Percentiles rank a stretch among this genome's conserved stretches.
phyloP scores from a whole-genome alignment of 2,329 filamentous ascomycete genomes.

The Venturia aucupariae region DNA sequence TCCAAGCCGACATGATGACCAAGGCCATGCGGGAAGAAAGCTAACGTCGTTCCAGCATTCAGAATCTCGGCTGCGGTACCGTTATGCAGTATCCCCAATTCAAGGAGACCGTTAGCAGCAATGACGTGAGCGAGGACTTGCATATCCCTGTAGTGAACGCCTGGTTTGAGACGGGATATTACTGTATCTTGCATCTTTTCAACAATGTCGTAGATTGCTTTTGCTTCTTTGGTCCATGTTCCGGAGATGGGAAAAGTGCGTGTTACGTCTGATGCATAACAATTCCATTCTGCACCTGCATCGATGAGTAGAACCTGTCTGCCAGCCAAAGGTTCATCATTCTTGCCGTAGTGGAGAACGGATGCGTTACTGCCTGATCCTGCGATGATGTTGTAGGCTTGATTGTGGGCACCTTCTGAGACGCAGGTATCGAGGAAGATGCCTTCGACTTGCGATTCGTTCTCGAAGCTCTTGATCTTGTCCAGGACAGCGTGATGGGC shows the following conservation, averaged over 20 bases:
- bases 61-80: constrained; percentile 62
- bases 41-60: constrained; percentile 67
- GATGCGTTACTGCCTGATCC: constrained; percentile 74
- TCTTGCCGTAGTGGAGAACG: constrained; percentile 77
- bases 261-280: constrained; percentile 86
- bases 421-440: constrained; percentile 66
- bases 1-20: constrained; percentile 91
- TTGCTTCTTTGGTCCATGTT: constrained; percentile 58
- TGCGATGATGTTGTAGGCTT: constrained; percentile 85
- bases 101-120: constrained; percentile 60
- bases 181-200: constrained; percentile 71
- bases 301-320: constrained; percentile 74
- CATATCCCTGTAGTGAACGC: constrained; percentile 60
- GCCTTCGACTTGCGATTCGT: constrained; percentile 78
- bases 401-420: constrained; percentile 60
- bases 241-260: constrained; percentile 74
- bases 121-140: constrained; percentile 65
- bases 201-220: constrained; percentile 68
- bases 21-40: constrained; percentile 86
- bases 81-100: constrained; percentile 62
- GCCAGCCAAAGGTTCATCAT: constrained; percentile 61
- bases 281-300: constrained; percentile 74
- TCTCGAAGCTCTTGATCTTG: constrained; percentile 49
- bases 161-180: constrained; percentile 59
- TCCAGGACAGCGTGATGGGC: constrained; percentile 67